Evolutionary conservation across 441 rosid genomes (phyloP).

Genomic region (Geranium incanum): DNA sequence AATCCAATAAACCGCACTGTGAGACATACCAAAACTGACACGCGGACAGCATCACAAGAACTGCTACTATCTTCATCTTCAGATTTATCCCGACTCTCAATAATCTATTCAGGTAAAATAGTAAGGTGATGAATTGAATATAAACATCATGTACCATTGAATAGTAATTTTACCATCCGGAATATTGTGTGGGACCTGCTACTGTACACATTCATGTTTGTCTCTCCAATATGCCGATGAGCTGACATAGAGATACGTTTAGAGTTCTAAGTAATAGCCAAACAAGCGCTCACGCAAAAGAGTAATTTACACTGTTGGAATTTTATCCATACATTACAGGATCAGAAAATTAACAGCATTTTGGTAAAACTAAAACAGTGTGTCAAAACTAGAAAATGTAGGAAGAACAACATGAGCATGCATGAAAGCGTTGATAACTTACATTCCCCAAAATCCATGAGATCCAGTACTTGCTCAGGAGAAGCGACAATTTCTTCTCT

Average conservation of each 20-base stretch:
- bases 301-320: background rate
- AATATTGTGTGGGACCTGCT: slow-evolving; percentile 96
- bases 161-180: slow-evolving; percentile 60
- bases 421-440: slow-evolving; percentile 17
- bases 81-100: slow-evolving; percentile 83
- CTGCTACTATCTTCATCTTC: slow-evolving; percentile 49
- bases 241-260: slow-evolving; percentile 45
- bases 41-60: slow-evolving; percentile 94
- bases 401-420: background rate
- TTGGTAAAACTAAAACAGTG: background rate
- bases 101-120: slow-evolving; percentile 43
- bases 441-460: slow-evolving; percentile 93
- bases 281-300: background rate
- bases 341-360: background rate
- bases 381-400: background rate
- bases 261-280: background rate
- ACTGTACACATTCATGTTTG: slow-evolving; percentile 84
- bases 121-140: slow-evolving; percentile 16
- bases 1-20: slow-evolving; percentile 6
- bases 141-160: slow-evolving; percentile 3
- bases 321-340: background rate
- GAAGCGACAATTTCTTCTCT: slow-evolving; percentile 90
- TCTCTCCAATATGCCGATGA: slow-evolving; percentile 93
- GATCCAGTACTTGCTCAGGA: slow-evolving; percentile 81
- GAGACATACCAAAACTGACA: slow-evolving; percentile 75